These are phyloP conservation scores for Aeminium ludgeri DNA, from an alignment of 495 filamentous ascomycete species.

Conservation along the genomic window DNA sequence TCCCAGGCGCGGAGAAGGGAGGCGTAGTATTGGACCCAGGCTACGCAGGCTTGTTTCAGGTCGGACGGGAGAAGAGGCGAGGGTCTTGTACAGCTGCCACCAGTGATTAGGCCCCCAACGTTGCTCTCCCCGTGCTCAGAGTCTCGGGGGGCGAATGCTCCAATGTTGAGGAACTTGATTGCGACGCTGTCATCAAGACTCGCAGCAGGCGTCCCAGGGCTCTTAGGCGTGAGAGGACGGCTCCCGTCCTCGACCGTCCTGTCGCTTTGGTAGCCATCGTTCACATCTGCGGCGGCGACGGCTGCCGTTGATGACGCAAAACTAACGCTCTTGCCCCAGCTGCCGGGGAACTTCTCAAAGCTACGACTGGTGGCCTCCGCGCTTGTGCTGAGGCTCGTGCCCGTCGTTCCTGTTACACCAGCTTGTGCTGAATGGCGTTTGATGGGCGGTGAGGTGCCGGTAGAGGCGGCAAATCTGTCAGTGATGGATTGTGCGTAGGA, in stretches of 20 bases:
- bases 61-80: slow-evolving; percentile 1
- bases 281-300: neutral
- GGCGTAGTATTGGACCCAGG: slow-evolving; percentile 8
- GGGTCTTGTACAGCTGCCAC: too few species aligned
- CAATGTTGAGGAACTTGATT: slow-evolving; percentile 1
- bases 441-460: slow-evolving; percentile 11
- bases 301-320: slow-evolving; percentile 8
- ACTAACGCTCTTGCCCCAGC: slow-evolving; percentile 14
- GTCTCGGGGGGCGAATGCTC: neutral
- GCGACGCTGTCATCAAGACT: neutral
- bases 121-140: too few species aligned
- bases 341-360: slow-evolving; percentile 7
- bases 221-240: slow-evolving; percentile 10
- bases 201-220: too few species aligned
- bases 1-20: slow-evolving; percentile 9
- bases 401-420: neutral
- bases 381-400: slow-evolving; percentile 5
- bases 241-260: slow-evolving; percentile 12
- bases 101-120: too few species aligned
- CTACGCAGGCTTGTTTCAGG: neutral
- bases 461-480: slow-evolving; percentile 9
- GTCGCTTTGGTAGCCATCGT: slow-evolving; percentile 13
- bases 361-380: neutral
- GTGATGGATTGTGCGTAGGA: slow-evolving; percentile 14
- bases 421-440: neutral